These are phyloP conservation scores for Dysphania ambrosioides DNA, from an alignment of 148 eudicot species.

Conservation along the genomic window DNA sequence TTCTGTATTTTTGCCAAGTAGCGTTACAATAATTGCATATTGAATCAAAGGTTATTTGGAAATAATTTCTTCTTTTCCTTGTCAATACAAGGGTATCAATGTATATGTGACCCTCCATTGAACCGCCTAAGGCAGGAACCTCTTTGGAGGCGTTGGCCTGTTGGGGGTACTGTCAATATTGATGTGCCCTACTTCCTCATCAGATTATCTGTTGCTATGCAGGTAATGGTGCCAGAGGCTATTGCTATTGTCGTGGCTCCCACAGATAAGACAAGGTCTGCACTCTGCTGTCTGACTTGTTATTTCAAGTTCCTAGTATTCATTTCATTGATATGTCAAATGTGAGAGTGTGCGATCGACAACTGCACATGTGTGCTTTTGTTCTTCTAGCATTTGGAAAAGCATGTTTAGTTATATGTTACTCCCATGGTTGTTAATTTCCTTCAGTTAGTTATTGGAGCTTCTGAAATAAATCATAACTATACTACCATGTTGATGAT, in stretches of 20 bases:
- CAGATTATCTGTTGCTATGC: constrained; percentile 16
- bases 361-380: not conserved
- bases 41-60: not conserved
- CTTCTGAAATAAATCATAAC: not conserved
- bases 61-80: not conserved
- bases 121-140: not conserved
- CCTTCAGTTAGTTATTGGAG: not conserved
- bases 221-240: constrained; percentile 91
- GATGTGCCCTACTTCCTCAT: not conserved
- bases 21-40: too few species aligned
- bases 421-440: not conserved
- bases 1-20: not conserved
- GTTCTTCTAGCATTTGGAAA: not conserved
- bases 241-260: constrained; percentile 81
- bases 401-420: not conserved
- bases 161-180: not conserved
- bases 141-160: not conserved
- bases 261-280: constrained; percentile 65
- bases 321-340: not conserved
- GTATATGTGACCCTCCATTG: not conserved
- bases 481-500: not conserved
- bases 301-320: not conserved
- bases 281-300: constrained; percentile 5
- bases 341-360: not conserved
- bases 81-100: not conserved